Evolutionary conservation across 108 stramenopile genomes (phyloP).

Genomic region (Aurantiochytrium sp.): DNA sequence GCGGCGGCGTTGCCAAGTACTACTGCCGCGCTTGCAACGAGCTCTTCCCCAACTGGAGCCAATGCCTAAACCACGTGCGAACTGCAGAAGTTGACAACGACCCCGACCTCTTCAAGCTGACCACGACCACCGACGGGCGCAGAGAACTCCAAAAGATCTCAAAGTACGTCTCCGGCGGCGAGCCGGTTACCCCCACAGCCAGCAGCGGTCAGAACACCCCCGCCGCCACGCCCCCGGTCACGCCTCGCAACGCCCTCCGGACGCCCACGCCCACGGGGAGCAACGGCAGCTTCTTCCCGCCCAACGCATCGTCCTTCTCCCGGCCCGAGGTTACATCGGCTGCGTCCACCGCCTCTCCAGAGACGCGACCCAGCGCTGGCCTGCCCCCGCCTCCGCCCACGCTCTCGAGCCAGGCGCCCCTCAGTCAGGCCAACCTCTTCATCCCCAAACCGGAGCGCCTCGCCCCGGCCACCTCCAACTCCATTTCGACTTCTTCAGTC

Average conservation of each 20-base stretch:
- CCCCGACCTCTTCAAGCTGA: neutral
- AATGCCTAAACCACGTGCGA: conserved; percentile 20
- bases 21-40: conserved; percentile 10
- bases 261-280: neutral
- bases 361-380: too few relatives aligned
- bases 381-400: neutral
- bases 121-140: neutral
- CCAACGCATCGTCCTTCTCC: neutral
- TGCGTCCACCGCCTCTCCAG: neutral
- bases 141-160: neutral
- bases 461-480: neutral
- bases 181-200: neutral
- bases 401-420: neutral
- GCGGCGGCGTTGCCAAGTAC: neutral
- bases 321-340: neutral
- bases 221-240: neutral
- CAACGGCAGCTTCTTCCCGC: too few relatives aligned
- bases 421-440: neutral
- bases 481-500: too few relatives aligned
- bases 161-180: neutral
- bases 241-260: neutral
- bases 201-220: neutral
- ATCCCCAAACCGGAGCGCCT: neutral
- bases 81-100: neutral
- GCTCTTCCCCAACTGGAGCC: conserved; percentile 29